phyloP scores from a whole-genome alignment of 805 yeast species.

The Candida peoriensis region DNA sequence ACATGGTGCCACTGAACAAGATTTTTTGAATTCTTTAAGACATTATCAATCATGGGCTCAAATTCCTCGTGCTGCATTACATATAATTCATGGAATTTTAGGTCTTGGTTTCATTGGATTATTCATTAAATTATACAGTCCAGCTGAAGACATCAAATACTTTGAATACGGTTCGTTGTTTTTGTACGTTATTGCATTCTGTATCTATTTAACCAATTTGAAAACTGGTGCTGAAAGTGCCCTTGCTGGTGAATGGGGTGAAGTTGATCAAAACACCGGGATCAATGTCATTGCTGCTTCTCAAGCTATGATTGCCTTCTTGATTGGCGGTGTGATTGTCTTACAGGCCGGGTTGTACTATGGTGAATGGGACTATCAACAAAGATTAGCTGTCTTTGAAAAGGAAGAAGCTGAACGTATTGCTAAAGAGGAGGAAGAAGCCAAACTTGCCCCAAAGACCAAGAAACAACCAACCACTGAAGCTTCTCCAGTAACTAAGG shows the following conservation, averaged over 20 bases:
- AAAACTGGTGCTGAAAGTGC: conserved; percentile 74
- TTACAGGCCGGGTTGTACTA: conserved; percentile 88
- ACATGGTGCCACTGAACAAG: conserved; percentile 41
- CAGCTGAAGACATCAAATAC: conserved; percentile 75
- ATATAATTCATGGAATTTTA: conserved; percentile 57
- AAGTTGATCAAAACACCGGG: conserved; percentile 81
- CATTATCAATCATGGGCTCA: conserved; percentile 77
- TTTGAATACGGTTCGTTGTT: conserved; percentile 87
- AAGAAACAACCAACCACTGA: conserved; percentile 5
- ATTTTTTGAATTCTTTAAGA: conserved; percentile 53
- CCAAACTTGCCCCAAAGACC: neutral
- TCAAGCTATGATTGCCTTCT: conserved; percentile 65
- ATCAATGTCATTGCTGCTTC: conserved; percentile 90
- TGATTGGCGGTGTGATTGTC: conserved; percentile 72
- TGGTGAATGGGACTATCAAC: conserved; percentile 58
- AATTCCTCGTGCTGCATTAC: conserved; percentile 54
- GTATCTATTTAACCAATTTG: conserved; percentile 82
- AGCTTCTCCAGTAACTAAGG: conserved; percentile 6
- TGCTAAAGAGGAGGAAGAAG: conserved; percentile 6
- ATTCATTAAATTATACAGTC: conserved; percentile 76
- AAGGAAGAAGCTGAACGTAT: conserved; percentile 26
- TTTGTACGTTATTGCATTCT: conserved; percentile 64
- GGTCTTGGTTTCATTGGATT: conserved; percentile 67
- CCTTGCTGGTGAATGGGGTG: conserved; percentile 83
- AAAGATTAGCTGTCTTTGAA: conserved; percentile 29